Conservation (phyloP, 1,139 yeast species). For the Diutina pseudorugosa region DNA sequence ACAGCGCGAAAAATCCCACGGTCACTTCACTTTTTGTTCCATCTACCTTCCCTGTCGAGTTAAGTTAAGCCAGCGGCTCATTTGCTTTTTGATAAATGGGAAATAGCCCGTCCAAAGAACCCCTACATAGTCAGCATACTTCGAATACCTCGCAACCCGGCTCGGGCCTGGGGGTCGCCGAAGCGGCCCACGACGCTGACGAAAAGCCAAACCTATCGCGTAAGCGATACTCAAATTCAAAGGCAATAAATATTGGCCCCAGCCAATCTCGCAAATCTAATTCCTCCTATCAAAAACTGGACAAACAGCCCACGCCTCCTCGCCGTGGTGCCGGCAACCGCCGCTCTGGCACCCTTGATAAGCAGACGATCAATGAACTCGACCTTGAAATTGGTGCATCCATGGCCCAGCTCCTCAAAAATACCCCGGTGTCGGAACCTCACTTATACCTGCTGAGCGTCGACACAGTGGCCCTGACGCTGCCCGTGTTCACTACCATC, state of each 20-base stretch:
- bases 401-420: constrained; percentile 29
- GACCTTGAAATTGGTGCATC: constrained; percentile 34
- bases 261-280: neutral
- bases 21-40: neutral
- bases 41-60: neutral
- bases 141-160: constrained; percentile 2
- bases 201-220: constrained; percentile 4
- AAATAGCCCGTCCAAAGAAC: constrained; percentile 4
- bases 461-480: constrained; percentile 1
- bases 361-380: constrained; percentile 11
- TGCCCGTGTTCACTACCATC: constrained; percentile 3
- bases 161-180: neutral
- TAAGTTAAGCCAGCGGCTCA: neutral
- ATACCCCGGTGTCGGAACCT: constrained; percentile 6
- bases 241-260: constrained; percentile 3
- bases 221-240: constrained; percentile 1
- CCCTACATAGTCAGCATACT: constrained; percentile 4
- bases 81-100: constrained; percentile 1
- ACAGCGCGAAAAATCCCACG: neutral
- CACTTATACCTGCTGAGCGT: neutral
- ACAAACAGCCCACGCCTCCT: neutral
- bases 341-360: neutral
- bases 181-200: neutral
- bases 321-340: neutral
- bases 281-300: neutral